Conservation (phyloP, 148 eudicot species). For the Rhododendron griersonianum region DNA sequence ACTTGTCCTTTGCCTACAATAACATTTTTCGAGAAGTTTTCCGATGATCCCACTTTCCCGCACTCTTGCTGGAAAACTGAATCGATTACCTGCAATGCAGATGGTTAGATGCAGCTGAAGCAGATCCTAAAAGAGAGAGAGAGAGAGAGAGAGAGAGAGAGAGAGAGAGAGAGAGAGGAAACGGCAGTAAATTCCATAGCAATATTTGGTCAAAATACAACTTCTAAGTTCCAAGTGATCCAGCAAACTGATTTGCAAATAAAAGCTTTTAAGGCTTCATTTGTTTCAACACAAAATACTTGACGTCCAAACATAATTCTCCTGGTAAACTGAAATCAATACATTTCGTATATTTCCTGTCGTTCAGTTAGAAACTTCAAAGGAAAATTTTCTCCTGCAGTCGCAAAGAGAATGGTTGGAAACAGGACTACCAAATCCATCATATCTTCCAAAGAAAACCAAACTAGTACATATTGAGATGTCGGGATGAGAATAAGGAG, state of each 20-base stretch:
- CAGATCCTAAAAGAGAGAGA: background rate
- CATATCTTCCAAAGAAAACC: background rate
- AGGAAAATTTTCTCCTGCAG: background rate
- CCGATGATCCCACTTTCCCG: constrained; percentile 31
- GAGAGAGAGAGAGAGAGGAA: background rate
- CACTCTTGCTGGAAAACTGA: constrained; percentile 67
- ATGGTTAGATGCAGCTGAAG: background rate
- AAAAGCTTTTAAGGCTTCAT: background rate
- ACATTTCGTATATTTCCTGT: background rate
- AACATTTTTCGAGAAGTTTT: constrained; percentile 48
- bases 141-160: no score
- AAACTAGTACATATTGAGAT: background rate
- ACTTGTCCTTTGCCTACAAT: constrained; percentile 70
- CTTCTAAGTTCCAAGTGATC: background rate
- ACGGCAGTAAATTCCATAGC: background rate
- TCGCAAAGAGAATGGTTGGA: background rate
- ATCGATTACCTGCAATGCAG: constrained; percentile 67
- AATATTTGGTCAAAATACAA: background rate
- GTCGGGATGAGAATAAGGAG: background rate
- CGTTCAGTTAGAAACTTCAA: background rate
- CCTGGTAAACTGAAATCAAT: no score
- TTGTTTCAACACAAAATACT: no score
- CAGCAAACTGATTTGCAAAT: background rate
- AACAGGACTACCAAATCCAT: background rate
- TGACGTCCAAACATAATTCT: no score